Percentiles rank a stretch among this genome's conserved stretches.
phyloP scores from a whole-genome alignment of 2,329 filamentous ascomycete species.

The Aplosporella prunicola region DNA sequence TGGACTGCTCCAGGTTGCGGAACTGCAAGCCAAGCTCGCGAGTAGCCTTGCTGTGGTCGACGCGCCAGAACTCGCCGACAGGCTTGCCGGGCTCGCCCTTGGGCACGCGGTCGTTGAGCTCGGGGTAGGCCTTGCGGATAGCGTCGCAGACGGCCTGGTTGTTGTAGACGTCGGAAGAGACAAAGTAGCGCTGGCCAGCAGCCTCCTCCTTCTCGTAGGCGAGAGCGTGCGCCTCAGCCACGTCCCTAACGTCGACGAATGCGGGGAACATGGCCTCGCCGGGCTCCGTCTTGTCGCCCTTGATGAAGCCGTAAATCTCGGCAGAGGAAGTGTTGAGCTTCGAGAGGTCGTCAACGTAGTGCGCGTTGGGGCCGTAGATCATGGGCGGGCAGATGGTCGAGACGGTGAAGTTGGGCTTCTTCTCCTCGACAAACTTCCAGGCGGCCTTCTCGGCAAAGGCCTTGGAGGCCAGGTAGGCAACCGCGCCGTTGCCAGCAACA shows the following conservation, averaged over 20 bases:
- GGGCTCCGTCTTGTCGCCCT: neutral
- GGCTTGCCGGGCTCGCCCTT: neutral
- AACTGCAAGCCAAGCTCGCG: neutral
- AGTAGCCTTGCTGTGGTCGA: neutral
- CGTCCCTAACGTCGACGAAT: neutral
- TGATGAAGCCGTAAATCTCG: neutral
- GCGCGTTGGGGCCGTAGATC: constrained; percentile 19
- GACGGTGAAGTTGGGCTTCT: constrained; percentile 17
- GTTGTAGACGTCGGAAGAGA: constrained; percentile 4
- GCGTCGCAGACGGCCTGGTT: constrained; percentile 9
- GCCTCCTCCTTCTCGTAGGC: constrained; percentile 2
- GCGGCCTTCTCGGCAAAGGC: constrained; percentile 19
- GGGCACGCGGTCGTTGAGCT: neutral
- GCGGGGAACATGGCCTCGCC: neutral
- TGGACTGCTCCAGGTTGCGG: neutral
- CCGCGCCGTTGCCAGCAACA: constrained; percentile 12
- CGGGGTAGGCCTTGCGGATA: neutral
- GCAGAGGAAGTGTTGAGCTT: neutral
- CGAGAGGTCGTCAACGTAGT: constrained; percentile 6
- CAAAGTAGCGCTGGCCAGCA: constrained; percentile 8
- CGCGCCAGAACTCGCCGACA: neutral
- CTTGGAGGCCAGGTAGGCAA: constrained; percentile 20
- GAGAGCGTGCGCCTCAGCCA: neutral
- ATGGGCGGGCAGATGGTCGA: constrained; percentile 20
- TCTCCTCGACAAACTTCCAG: constrained; percentile 18